Percentiles rank a stretch among this genome's conserved stretches.
Evolutionary conservation across 345 rosid genomes (phyloP).

Genomic region (Citrus australasica): DNA sequence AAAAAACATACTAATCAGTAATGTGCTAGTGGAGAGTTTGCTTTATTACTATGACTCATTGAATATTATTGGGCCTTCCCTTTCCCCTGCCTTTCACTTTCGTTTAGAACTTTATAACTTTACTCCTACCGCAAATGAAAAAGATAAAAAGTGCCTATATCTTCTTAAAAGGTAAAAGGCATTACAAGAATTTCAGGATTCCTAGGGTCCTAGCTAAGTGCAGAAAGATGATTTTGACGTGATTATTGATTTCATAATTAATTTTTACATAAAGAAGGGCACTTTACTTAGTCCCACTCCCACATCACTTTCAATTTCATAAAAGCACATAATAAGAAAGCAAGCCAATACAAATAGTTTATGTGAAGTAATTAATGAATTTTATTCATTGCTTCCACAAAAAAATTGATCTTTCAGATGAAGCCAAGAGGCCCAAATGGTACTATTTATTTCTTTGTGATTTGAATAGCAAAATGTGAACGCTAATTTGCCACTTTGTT

Average conservation of each 20-base stretch:
- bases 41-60: constrained; percentile 10
- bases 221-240: too few relatives aligned
- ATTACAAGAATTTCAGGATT: neutral
- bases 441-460: neutral
- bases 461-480: neutral
- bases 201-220: neutral
- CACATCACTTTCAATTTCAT: neutral
- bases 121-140: neutral
- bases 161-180: neutral
- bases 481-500: neutral
- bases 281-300: neutral
- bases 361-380: too few relatives aligned
- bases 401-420: too few relatives aligned
- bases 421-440: too few relatives aligned
- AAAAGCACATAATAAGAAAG: too few relatives aligned
- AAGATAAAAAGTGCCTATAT: neutral
- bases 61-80: neutral
- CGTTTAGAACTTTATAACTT: neutral
- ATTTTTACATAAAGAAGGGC: neutral
- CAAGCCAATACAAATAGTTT: too few relatives aligned
- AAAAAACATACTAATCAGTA: neutral
- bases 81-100: neutral
- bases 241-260: neutral
- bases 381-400: neutral
- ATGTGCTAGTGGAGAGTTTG: neutral